Evolutionary conservation across 1,284 basidiomycete species (phyloP).

Genomic region (Naganishia cerealis): DNA sequence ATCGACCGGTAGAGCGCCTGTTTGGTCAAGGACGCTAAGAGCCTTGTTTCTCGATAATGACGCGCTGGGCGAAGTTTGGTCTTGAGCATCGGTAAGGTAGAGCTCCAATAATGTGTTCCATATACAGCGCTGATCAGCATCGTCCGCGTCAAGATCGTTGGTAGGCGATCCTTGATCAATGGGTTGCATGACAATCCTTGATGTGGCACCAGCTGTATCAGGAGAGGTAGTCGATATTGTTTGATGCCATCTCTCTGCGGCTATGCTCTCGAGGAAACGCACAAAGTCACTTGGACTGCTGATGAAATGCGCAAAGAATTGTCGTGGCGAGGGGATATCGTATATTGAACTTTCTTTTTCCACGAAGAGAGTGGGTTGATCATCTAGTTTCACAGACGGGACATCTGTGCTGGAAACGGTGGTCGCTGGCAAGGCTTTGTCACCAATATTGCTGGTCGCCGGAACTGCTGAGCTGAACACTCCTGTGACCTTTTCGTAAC

Average conservation of each 20-base stretch:
- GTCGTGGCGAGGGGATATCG: conserved; percentile 73
- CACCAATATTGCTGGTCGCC: conserved; percentile 47
- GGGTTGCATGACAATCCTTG: conserved; percentile 27
- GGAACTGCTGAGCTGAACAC: conserved; percentile 45
- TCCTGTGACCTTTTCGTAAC: conserved; percentile 62
- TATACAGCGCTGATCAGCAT: conserved; percentile 73
- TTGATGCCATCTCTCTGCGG: conserved; percentile 76
- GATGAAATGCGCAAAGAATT: conserved; percentile 93
- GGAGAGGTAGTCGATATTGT: conserved; percentile 45
- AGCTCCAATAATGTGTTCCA: conserved; percentile 97
- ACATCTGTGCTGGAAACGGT: not conserved
- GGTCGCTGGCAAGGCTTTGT: conserved; percentile 4
- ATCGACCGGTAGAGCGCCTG: conserved; percentile 72
- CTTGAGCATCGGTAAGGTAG: conserved; percentile 64
- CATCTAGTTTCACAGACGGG: conserved; percentile 5
- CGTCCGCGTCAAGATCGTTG: conserved; percentile 61
- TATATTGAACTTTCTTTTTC: conserved; percentile 38
- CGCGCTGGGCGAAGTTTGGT: conserved; percentile 35
- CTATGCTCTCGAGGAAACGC: conserved; percentile 84
- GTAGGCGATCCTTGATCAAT: conserved; percentile 29
- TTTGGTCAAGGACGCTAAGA: conserved; percentile 65
- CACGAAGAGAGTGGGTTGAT: not conserved
- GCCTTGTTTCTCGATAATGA: conserved; percentile 59
- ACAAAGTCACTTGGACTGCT: conserved; percentile 82
- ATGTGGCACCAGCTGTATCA: not conserved